Percentiles rank a stretch among this genome's conserved stretches.
phyloP scores from a whole-genome alignment of 179 eudicot genomes.

The Gypsophila paniculata region DNA sequence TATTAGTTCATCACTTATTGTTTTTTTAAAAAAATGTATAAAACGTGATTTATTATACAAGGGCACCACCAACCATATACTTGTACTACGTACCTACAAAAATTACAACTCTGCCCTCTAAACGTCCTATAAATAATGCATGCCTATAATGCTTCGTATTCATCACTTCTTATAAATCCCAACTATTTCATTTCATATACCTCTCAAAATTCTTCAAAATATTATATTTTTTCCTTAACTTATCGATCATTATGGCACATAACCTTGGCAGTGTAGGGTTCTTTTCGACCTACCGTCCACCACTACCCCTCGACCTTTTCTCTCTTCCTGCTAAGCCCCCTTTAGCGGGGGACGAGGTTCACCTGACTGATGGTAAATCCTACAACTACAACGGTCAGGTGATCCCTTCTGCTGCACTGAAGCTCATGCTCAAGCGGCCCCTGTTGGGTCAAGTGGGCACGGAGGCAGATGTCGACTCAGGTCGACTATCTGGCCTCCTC shows the following conservation, averaged over 20 bases:
- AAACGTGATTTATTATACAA: no score
- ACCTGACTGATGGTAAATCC: slow-evolving; percentile 18
- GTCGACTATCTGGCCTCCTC: background rate
- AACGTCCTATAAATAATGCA: no score
- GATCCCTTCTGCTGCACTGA: slow-evolving; percentile 19
- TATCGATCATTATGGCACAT: background rate
- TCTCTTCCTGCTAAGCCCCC: background rate
- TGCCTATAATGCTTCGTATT: no score
- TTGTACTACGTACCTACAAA: no score
- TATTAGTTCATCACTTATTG: no score
- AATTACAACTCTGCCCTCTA: no score
- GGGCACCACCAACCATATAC: no score
- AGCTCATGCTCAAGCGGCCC: slow-evolving; percentile 9
- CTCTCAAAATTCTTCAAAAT: no score
- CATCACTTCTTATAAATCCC: no score
- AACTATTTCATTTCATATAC: no score
- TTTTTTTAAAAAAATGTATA: no score
- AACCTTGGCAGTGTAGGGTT: slow-evolving; percentile 12
- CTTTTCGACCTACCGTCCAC: slow-evolving; percentile 17
- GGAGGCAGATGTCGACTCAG: slow-evolving; percentile 16
- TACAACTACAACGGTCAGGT: slow-evolving; percentile 24
- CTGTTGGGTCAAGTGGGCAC: background rate
- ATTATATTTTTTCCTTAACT: no score
- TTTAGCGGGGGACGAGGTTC: background rate
- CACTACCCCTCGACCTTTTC: slow-evolving; percentile 15